phyloP scores from a whole-genome alignment of 2,329 filamentous ascomycete genomes.

The Epichloe bromicola region DNA sequence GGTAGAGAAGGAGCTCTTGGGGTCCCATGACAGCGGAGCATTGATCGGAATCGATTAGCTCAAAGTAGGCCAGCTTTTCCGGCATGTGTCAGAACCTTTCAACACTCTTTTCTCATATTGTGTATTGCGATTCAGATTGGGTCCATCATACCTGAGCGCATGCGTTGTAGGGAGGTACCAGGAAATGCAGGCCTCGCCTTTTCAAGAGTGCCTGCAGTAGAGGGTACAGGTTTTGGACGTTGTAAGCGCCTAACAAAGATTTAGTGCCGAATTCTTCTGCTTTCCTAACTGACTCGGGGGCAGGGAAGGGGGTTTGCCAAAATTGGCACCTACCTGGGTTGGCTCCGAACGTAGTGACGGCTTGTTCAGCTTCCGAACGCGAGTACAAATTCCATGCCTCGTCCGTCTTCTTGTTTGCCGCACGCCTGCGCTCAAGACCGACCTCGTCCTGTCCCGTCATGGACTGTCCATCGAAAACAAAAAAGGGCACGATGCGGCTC shows the following conservation, averaged over 20 bases:
- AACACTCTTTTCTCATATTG: neutral
- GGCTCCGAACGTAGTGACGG: constrained; percentile 71
- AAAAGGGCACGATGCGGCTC: constrained; percentile 61
- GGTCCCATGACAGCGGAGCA: constrained; percentile 71
- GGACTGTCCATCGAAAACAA: constrained; percentile 84
- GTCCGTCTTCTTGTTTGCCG: constrained; percentile 57
- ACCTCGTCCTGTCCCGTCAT: constrained; percentile 63
- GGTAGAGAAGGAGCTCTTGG: constrained; percentile 75
- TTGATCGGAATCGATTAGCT: constrained; percentile 51
- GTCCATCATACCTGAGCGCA: constrained; percentile 57
- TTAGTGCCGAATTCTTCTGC: neutral
- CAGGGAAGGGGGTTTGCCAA: neutral
- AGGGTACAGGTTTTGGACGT: constrained; percentile 59
- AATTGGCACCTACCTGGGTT: constrained; percentile 47
- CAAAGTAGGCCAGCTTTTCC: constrained; percentile 57
- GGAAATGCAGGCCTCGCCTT: constrained; percentile 56
- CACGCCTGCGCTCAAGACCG: constrained; percentile 47
- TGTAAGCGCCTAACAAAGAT: constrained; percentile 50
- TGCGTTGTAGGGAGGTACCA: constrained; percentile 78
- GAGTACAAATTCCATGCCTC: constrained; percentile 83
- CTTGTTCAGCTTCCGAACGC: constrained; percentile 61
- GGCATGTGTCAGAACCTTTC: neutral
- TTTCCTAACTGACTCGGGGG: neutral
- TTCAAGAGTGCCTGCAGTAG: constrained; percentile 64
- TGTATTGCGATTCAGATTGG: neutral